A percentile compares a stretch with the other conserved stretches of the same genome.
Evolutionary conservation across 306 rosid species (phyloP).

Genomic region (Malus fusca): DNA sequence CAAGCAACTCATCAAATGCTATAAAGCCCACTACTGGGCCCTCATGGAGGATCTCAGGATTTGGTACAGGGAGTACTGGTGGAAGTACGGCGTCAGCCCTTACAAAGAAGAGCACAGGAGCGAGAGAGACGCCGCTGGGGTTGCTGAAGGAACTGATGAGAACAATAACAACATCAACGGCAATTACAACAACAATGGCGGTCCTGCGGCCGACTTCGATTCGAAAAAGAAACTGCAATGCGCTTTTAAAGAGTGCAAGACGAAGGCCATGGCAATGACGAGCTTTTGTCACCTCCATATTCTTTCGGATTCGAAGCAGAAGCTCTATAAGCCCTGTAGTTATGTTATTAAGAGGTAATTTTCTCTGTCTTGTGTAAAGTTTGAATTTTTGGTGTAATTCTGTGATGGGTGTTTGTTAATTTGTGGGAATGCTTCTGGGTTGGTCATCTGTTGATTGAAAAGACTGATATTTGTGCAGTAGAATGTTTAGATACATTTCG

Average conservation of each 20-base stretch:
- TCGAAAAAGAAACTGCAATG: constrained; percentile 16
- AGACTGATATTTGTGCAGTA: not conserved
- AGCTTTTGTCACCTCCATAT: constrained; percentile 58
- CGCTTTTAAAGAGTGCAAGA: constrained; percentile 39
- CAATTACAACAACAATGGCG: not conserved
- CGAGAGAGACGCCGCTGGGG: constrained; percentile 4
- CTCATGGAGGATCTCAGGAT: constrained; percentile 51
- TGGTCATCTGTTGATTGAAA: not conserved
- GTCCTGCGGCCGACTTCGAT: not conserved
- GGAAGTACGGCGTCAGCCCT: constrained; percentile 73
- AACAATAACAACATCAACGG: not conserved
- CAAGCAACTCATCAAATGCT: constrained; percentile 29
- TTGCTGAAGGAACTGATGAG: not conserved
- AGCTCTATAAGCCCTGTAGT: constrained; percentile 54
- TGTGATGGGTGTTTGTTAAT: not conserved
- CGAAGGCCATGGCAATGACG: constrained; percentile 61
- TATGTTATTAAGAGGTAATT: constrained; percentile 48
- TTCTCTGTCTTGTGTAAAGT: not conserved
- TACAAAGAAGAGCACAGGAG: constrained; percentile 39
- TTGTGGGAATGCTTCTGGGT: not conserved
- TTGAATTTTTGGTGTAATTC: not conserved
- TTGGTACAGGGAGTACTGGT: constrained; percentile 48
- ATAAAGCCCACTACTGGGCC: constrained; percentile 47
- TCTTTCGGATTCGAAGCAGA: constrained; percentile 58
- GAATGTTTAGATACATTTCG: not conserved